These are phyloP conservation scores for Lipomyces anomalus DNA, from an alignment of 805 yeast genomes.

Conservation along the genomic window DNA sequence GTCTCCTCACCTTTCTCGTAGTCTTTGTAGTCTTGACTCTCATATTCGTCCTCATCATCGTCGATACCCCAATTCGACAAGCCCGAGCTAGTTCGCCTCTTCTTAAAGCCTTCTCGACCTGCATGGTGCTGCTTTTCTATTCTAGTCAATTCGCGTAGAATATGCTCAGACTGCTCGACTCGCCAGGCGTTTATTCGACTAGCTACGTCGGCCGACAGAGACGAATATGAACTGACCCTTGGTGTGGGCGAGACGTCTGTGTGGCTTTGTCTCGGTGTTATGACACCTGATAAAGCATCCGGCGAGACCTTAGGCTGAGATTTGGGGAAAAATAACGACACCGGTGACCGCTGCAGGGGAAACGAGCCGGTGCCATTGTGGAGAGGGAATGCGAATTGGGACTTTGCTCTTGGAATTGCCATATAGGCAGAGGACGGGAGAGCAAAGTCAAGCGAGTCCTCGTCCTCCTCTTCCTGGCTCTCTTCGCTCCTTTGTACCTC, in stretches of 20 bases:
- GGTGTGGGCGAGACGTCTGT: constrained; percentile 1
- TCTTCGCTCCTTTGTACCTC: too few species aligned
- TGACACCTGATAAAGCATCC: constrained; percentile 18
- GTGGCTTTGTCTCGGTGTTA: constrained; percentile 7
- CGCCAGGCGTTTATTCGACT: constrained; percentile 40
- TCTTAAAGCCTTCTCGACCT: too few species aligned
- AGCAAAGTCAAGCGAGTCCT: not conserved
- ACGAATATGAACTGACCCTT: constrained; percentile 6
- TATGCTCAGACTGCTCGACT: constrained; percentile 34
- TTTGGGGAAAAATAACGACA: constrained; percentile 18
- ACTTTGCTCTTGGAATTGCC: too few species aligned
- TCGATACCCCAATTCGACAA: constrained; percentile 16
- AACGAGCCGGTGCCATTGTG: constrained; percentile 13
- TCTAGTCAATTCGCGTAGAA: constrained; percentile 5
- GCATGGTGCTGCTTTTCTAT: too few species aligned
- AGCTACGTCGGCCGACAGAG: constrained; percentile 28
- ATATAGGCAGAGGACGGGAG: too few species aligned
- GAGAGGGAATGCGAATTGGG: constrained; percentile 1
- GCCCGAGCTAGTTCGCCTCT: too few species aligned
- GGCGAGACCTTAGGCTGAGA: not conserved
- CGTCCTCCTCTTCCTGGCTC: constrained; percentile 8
- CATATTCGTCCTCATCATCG: constrained; percentile 12
- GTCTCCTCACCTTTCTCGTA: not conserved
- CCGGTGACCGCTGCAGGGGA: constrained; percentile 25
- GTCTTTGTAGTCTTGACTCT: not conserved